A percentile compares a stretch with the other conserved stretches of the same genome.
Evolutionary conservation across 352 stramenopile genomes (phyloP).

Genomic region (Pythium phragmiticola): DNA sequence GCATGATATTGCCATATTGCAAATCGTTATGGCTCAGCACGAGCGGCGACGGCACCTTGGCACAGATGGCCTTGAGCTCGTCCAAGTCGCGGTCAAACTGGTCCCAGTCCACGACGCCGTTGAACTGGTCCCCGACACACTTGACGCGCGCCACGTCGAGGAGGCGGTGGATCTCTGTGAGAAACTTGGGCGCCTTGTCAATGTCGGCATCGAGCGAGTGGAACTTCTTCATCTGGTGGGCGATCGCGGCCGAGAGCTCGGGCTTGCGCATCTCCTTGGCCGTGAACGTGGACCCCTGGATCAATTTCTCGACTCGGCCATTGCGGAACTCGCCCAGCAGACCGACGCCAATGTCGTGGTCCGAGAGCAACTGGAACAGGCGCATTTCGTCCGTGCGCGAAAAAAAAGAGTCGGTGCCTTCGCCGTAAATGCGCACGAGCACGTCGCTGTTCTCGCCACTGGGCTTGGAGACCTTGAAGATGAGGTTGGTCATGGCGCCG

Average conservation of each 20-base stretch:
- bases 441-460: constrained; percentile 58
- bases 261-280: constrained; percentile 68
- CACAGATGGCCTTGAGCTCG: constrained; percentile 55
- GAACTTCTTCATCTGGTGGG: constrained; percentile 66
- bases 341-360: constrained; percentile 65
- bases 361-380: constrained; percentile 71
- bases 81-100: constrained; percentile 44
- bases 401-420: constrained; percentile 84
- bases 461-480: constrained; percentile 77
- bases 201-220: constrained; percentile 75
- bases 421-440: constrained; percentile 79
- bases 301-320: constrained; percentile 71
- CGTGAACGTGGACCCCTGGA: constrained; percentile 66
- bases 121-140: constrained; percentile 47
- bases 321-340: constrained; percentile 81
- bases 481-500: constrained; percentile 86
- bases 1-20: constrained; percentile 92
- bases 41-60: constrained; percentile 59
- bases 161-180: constrained; percentile 58
- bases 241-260: constrained; percentile 46
- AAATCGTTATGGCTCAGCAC: constrained; percentile 93
- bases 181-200: constrained; percentile 43
- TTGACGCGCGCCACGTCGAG: constrained; percentile 60
- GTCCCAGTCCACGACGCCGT: constrained; percentile 47
- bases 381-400: constrained; percentile 72